Percentiles rank a stretch among this genome's conserved stretches.
Conservation (phyloP, 1,139 yeast species). For the Yamadazyma blattariae region DNA sequence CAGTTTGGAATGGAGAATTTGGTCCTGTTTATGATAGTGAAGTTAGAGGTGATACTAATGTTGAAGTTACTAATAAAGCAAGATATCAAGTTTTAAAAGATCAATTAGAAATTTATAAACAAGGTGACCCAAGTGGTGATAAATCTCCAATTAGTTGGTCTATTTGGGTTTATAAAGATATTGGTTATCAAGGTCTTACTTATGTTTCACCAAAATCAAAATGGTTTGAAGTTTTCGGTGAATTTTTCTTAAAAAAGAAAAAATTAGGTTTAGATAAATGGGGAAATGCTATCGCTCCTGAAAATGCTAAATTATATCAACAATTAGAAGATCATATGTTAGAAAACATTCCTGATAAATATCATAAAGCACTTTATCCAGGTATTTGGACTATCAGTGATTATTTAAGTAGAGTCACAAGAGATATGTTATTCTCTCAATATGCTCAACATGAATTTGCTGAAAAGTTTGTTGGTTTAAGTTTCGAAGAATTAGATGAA, state of each 20-base stretch:
- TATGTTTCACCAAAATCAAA: slow-evolving; percentile 40
- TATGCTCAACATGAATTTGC: slow-evolving; percentile 43
- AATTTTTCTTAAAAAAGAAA: slow-evolving; percentile 38
- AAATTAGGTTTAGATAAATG: slow-evolving; percentile 44
- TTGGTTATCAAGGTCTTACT: slow-evolving; percentile 47
- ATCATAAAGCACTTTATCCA: slow-evolving; percentile 34
- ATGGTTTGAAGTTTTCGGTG: slow-evolving; percentile 38
- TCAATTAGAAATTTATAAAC: slow-evolving; percentile 37
- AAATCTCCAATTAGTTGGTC: slow-evolving; percentile 43
- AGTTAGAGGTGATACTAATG: slow-evolving; percentile 35
- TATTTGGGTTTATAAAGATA: slow-evolving; percentile 51
- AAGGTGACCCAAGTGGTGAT: slow-evolving; percentile 46
- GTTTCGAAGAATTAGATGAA: slow-evolving; percentile 42
- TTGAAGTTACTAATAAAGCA: slow-evolving; percentile 31
- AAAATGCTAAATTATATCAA: slow-evolving; percentile 29
- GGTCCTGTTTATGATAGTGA: slow-evolving; percentile 47
- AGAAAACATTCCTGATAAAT: slow-evolving; percentile 31
- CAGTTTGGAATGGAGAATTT: slow-evolving; percentile 53
- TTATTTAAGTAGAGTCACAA: slow-evolving; percentile 32
- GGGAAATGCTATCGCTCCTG: slow-evolving; percentile 44
- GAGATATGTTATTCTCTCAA: slow-evolving; percentile 40
- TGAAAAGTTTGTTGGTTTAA: slow-evolving; percentile 34
- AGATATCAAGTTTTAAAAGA: slow-evolving; percentile 40
- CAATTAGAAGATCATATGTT: slow-evolving; percentile 31
- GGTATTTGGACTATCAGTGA: slow-evolving; percentile 30